phyloP scores from a whole-genome alignment of 805 yeast genomes.

The Hemisphaericaspora nanyangensis region DNA sequence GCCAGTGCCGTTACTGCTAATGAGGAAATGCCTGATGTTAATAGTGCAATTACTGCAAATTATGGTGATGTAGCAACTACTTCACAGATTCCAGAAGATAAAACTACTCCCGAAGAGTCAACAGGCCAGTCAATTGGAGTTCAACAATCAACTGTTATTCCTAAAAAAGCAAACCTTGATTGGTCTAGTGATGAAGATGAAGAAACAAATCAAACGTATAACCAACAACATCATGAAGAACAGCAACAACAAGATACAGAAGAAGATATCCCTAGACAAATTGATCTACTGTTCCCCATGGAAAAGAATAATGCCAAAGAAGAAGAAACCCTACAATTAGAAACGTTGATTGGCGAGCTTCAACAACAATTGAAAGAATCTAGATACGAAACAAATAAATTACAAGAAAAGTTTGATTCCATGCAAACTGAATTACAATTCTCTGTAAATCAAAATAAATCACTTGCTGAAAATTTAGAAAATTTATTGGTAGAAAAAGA shows the following conservation, averaged over 20 bases:
- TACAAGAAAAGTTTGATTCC: conserved; percentile 15
- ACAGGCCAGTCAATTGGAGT: conserved; percentile 31
- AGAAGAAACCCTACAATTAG: not conserved
- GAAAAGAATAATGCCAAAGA: not conserved
- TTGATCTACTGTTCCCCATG: conserved; percentile 1
- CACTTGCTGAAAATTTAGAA: conserved; percentile 18
- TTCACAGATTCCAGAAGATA: too few species aligned
- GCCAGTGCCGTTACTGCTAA: too few species aligned
- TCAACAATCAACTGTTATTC: conserved; percentile 71
- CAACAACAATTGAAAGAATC: conserved; percentile 15
- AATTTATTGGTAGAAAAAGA: conserved; percentile 14
- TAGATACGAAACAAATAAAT: conserved; percentile 12
- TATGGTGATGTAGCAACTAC: too few species aligned
- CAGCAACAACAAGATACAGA: not conserved
- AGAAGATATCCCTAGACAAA: not conserved
- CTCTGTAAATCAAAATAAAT: conserved; percentile 16
- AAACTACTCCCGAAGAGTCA: too few species aligned
- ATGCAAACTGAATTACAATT: conserved; percentile 21
- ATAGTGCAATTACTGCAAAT: too few species aligned
- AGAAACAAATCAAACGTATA: conserved; percentile 14
- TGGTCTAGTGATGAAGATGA: conserved; percentile 89
- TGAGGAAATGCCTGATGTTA: too few species aligned
- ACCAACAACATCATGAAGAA: not conserved
- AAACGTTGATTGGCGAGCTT: conserved; percentile 21
- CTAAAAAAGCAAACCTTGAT: conserved; percentile 76